These are phyloP conservation scores for Phytopythium helicoides DNA, from an alignment of 352 stramenopile genomes.

Conservation along the genomic window DNA sequence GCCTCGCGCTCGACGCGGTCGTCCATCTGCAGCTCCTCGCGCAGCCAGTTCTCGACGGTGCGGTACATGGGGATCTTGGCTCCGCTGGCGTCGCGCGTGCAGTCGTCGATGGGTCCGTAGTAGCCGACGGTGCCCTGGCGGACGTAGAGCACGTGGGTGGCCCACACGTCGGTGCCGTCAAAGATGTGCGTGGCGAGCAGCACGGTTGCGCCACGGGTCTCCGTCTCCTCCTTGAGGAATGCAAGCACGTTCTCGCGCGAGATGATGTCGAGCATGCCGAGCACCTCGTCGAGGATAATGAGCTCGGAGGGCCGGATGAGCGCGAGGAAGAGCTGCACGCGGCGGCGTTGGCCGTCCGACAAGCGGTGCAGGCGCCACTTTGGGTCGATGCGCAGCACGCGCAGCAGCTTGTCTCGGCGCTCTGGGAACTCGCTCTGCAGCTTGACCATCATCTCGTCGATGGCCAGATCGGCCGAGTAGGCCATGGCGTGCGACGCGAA, in stretches of 20 bases:
- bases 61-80: conserved; percentile 88
- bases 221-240: conserved; percentile 89
- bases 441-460: conserved; percentile 97
- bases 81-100: conserved; percentile 45
- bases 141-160: conserved; percentile 94
- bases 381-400: conserved; percentile 95
- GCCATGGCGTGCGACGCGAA: conserved; percentile 91
- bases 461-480: conserved; percentile 93
- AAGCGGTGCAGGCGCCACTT: conserved; percentile 86
- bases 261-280: conserved; percentile 96
- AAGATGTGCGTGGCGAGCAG: conserved; percentile 95
- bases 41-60: conserved; percentile 92
- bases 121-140: conserved; percentile 52
- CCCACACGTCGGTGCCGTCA: conserved; percentile 96
- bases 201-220: conserved; percentile 57
- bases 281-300: conserved; percentile 98
- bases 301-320: conserved; percentile 96
- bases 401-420: conserved; percentile 91
- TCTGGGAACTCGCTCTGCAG: conserved; percentile 93
- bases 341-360: conserved; percentile 79
- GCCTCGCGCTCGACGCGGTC: conserved; percentile 70
- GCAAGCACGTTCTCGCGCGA: conserved; percentile 92
- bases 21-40: conserved; percentile 86
- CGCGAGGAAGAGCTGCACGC: conserved; percentile 96
- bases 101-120: conserved; percentile 66